Evolutionary conservation across 2,329 filamentous ascomycete genomes (phyloP), one percentile per base, ranked within the genome.

Genomic region (Ceratocystis diversiconidia): DNA sequence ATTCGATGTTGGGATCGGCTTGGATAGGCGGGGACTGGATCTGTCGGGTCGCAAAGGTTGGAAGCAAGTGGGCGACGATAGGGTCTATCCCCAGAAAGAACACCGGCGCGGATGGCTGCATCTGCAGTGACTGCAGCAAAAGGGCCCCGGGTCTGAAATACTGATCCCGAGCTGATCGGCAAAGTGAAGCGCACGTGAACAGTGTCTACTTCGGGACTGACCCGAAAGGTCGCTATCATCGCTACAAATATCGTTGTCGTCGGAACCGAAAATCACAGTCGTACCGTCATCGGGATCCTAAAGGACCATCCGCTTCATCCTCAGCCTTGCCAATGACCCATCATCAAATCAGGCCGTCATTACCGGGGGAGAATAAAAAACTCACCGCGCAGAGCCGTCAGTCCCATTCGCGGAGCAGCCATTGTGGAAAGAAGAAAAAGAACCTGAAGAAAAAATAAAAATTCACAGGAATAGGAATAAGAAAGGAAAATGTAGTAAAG

Each of bases 311-410:
- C 7, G 8, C 48, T 19, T 8, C 2, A 22, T 50, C 22, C 19
- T 22, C 48, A 50, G 48, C 46, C 46, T 48, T 48, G 15, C 46
- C 46, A 15, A 41, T 48, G 46, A 17, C n/a, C 46, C 17, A 41
- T 41, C 19, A 17, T 17, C 46, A 48, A 48, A 6, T 1, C 46
- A 48, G 8, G 46, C 46, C 17, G 46, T 22, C 46, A n/a, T 3
- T 48, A 48, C 17, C 46, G 8, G 19, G 50, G 22, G 30, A 55
- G 25, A 17, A 17, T 19, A 19, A 32, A 50, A 60, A 67, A 60
- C 65, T 65, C 79, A 80, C 81, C 79, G 74, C 81, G 81, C 73
- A 84, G 75, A 74, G 82, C 82, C 76, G 79, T 78, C 70, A 83
- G 73, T 74, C 82, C 82, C 72, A 82, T 77, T 76, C 82, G 76